Evolutionary conservation across 371 early-diverging fungal species (phyloP).

Genomic region (Mucor mucedo): DNA sequence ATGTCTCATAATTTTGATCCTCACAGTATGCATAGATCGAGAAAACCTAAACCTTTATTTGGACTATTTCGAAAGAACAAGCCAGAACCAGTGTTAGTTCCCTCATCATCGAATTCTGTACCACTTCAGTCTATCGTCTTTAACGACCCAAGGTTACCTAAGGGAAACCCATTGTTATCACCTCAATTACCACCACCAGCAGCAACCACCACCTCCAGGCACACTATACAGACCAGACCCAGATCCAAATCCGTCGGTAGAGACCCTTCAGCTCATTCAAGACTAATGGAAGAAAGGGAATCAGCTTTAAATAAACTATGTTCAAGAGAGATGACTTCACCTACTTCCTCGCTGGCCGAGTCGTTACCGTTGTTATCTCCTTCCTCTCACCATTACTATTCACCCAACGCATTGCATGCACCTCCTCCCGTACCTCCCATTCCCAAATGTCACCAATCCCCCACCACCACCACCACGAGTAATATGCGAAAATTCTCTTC

Average conservation of each 20-base stretch:
- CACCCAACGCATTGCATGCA: not conserved
- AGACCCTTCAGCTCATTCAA: conserved; percentile 22
- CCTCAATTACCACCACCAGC: conserved; percentile 13
- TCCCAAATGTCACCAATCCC: conserved; percentile 20
- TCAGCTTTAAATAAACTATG: conserved; percentile 30
- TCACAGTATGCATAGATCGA: conserved; percentile 19
- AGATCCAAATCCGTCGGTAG: conserved; percentile 38
- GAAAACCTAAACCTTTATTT: conserved; percentile 33
- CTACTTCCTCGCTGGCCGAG: conserved; percentile 22
- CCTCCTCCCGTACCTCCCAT: conserved; percentile 37
- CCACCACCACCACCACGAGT: too few species aligned
- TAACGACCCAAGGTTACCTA: conserved; percentile 16
- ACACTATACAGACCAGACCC: conserved; percentile 19
- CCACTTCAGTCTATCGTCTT: conserved; percentile 19
- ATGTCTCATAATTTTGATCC: not conserved
- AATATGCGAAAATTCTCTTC: conserved; percentile 25
- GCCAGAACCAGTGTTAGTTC: conserved; percentile 8
- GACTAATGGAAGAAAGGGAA: conserved; percentile 25
- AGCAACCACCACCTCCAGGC: too few species aligned
- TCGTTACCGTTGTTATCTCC: conserved; percentile 27
- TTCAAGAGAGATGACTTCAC: conserved; percentile 18
- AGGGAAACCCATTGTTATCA: conserved; percentile 8
- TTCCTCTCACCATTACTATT: not conserved
- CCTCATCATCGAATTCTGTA: conserved; percentile 14
- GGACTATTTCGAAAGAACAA: conserved; percentile 30